Conservation (phyloP, 148 eudicot species). For the Rheum nobile region DNA sequence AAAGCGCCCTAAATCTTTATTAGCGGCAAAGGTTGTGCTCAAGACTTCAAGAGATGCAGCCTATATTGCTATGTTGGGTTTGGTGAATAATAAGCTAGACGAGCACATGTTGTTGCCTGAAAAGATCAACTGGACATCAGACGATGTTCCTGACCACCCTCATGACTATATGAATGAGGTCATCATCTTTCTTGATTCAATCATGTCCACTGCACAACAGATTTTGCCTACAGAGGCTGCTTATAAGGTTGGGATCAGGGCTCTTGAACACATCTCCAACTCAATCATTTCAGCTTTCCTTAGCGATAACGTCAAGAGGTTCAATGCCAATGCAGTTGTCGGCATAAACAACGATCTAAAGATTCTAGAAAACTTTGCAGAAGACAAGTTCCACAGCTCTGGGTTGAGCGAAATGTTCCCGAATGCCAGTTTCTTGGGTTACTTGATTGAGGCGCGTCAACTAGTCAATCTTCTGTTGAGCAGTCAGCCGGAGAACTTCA, state of each 20-base stretch:
- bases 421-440: slow-evolving; percentile 52
- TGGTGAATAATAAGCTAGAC: slow-evolving; percentile 59
- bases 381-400: slow-evolving; percentile 59
- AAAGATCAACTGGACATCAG: slow-evolving; percentile 67
- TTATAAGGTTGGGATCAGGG: slow-evolving; percentile 82
- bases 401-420: slow-evolving; percentile 65
- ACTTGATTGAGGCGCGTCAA: slow-evolving; percentile 71
- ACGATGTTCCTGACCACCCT: slow-evolving; percentile 41
- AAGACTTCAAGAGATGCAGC: slow-evolving; percentile 82
- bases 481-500: slow-evolving; percentile 83
- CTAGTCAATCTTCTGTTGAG: slow-evolving; percentile 64
- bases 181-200: slow-evolving; percentile 53
- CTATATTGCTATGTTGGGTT: slow-evolving; percentile 46
- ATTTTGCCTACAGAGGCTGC: slow-evolving; percentile 66
- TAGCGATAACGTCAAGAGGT: slow-evolving; percentile 72
- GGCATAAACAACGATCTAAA: slow-evolving; percentile 56
- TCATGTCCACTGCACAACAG: slow-evolving; percentile 78
- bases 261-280: slow-evolving; percentile 71
- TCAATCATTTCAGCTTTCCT: slow-evolving; percentile 60
- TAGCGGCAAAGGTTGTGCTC: slow-evolving; percentile 62
- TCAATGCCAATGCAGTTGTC: slow-evolving; percentile 59
- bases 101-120: slow-evolving; percentile 57
- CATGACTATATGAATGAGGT: slow-evolving; percentile 68
- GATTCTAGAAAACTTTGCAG: slow-evolving; percentile 65
- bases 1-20: slow-evolving; percentile 49